Base-by-base conservation (phyloP, 2,329 filamentous ascomycete species). In the Trichoderma gracile region DNA sequence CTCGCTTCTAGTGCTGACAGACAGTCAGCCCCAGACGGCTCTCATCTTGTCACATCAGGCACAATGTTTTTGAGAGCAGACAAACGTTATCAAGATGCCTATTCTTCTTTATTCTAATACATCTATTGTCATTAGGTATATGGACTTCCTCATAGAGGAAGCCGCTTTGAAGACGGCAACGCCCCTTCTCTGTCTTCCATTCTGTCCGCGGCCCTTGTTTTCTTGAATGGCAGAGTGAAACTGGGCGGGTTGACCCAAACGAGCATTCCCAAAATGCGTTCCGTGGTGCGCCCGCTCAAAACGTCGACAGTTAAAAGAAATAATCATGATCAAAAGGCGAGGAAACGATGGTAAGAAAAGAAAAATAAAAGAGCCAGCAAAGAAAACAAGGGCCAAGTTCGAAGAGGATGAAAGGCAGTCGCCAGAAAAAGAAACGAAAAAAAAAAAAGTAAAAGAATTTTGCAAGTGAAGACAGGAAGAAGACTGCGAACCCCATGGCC, bases 101-200 rank as follows among this genome's bases (percentile, higher is more conserved):
- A 38, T 38, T 46, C 25, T 53, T 52, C 6, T 9, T 50, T 43
- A 27, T 46, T 62, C 49, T 62, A 54, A 54, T 61, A 61, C 58
- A 62, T 62, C 49, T 62, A 54, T 62, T 62, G 49, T 62, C 58
- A 62, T 62, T 62, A 62, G 47, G 58, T 62, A 62, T 62, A 62
- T 62, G 49, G n/a, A 45, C 54, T 30, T 27, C 52, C 40, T 27
- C n/a, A 62, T 54, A 62, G 9, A 14, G 33, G 33, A 46, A 53
- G 25, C 49, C 58, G 58, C 40, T 53, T 9, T 23, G 15, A 9
- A 53, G 21, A 46, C 21, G 58, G 33, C 40, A 3, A 19, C n/a
- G 33, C 25, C 58, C 40, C 58, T 54, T 54, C 58, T 54, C 42
- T 19, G 47, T 25, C 40, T 21, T n/a, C 21, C 21, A 38, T 38